Evolutionary conservation across 192 early-diverging fungal species (phyloP).

Genomic region (Entomortierella parvispora): DNA sequence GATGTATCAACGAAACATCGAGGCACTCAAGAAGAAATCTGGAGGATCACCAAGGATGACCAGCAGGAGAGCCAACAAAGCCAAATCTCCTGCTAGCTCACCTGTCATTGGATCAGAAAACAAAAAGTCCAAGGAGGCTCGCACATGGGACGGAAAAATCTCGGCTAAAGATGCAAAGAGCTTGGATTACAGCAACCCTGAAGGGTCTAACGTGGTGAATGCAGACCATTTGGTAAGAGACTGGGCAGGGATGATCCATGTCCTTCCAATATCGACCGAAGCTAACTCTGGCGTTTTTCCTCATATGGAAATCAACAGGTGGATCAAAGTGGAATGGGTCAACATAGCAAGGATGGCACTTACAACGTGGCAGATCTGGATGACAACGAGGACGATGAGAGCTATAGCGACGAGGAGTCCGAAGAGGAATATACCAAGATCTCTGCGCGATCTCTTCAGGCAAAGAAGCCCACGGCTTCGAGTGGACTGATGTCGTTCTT

Average conservation of each 20-base stretch:
- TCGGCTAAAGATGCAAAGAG: conserved; percentile 64
- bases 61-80: conserved; percentile 26
- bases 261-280: too few relatives aligned
- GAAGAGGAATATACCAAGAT: conserved; percentile 56
- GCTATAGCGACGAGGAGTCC: conserved; percentile 64
- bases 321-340: conserved; percentile 71
- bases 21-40: conserved; percentile 53
- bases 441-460: conserved; percentile 24
- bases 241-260: too few relatives aligned
- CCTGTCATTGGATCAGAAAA: conserved; percentile 36
- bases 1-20: conserved; percentile 61
- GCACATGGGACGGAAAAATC: conserved; percentile 82
- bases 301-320: conserved; percentile 22
- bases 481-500: conserved; percentile 76
- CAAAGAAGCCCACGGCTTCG: conserved; percentile 22
- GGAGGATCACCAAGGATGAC: conserved; percentile 42
- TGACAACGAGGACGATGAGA: conserved; percentile 60
- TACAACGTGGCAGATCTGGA: conserved; percentile 83
- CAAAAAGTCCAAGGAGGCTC: conserved; percentile 59
- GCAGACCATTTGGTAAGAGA: conserved; percentile 44
- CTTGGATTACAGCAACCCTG: conserved; percentile 60
- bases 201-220: conserved; percentile 20
- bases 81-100: conserved; percentile 26
- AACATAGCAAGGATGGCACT: conserved; percentile 70
- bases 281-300: not conserved